These are phyloP conservation scores for Oxytropis ochrocephala DNA, from an alignment of 306 rosid species.

Conservation along the genomic window DNA sequence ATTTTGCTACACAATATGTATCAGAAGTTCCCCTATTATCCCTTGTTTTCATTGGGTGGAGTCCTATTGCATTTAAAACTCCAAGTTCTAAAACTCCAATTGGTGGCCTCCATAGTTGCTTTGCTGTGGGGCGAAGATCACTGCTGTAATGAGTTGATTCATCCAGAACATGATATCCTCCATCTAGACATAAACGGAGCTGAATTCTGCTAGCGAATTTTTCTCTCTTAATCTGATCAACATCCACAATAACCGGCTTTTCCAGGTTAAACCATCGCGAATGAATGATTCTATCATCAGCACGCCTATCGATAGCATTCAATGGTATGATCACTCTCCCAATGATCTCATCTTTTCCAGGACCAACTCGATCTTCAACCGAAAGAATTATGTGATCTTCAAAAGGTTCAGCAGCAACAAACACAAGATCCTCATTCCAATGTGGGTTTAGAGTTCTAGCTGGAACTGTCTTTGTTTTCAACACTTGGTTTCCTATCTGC, in stretches of 20 bases:
- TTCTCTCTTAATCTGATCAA: slow-evolving; percentile 41
- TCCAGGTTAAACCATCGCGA: slow-evolving; percentile 46
- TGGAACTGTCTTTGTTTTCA: slow-evolving; percentile 42
- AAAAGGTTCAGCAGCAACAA: slow-evolving; percentile 51
- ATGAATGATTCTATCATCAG: slow-evolving; percentile 40
- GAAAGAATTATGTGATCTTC: slow-evolving; percentile 38
- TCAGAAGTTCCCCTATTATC: slow-evolving; percentile 38
- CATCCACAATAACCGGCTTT: slow-evolving; percentile 37
- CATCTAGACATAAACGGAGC: slow-evolving; percentile 37
- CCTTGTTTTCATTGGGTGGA: slow-evolving; percentile 41
- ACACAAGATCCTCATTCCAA: slow-evolving; percentile 45
- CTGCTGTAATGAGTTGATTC: slow-evolving; percentile 48
- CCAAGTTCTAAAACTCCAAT: slow-evolving; percentile 42
- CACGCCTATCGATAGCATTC: slow-evolving; percentile 35
- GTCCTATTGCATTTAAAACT: slow-evolving; percentile 36
- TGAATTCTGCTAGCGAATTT: slow-evolving; percentile 41
- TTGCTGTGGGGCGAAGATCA: slow-evolving; percentile 46
- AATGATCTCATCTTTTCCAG: slow-evolving; percentile 43
- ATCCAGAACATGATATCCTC: slow-evolving; percentile 48
- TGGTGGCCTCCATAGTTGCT: slow-evolving; percentile 39
- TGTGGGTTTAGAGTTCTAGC: slow-evolving; percentile 30
- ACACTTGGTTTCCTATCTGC: slow-evolving; percentile 39
- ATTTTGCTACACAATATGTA: slow-evolving; percentile 49
- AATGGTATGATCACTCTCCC: slow-evolving; percentile 39
- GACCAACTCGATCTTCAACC: slow-evolving; percentile 38